These are phyloP conservation scores for Beauveria sp. DNA, from an alignment of 2,329 filamentous ascomycete species.

Conservation along the genomic window DNA sequence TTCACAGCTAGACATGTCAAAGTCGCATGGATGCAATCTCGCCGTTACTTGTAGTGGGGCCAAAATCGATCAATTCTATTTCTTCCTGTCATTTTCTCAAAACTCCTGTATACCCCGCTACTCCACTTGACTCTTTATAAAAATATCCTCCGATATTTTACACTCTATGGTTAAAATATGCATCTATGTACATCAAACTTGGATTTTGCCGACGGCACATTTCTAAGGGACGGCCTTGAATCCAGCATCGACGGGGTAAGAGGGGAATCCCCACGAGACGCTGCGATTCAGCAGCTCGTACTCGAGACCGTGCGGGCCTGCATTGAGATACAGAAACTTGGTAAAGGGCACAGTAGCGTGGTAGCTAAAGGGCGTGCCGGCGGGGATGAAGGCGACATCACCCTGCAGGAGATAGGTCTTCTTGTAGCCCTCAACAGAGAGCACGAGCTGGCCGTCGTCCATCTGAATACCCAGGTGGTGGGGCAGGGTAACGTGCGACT, in stretches of 20 bases:
- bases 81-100: too few species aligned
- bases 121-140: too few species aligned
- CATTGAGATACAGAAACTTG: conserved; percentile 21
- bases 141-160: too few species aligned
- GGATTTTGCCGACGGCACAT: too few species aligned
- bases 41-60: too few species aligned
- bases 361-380: conserved; percentile 17
- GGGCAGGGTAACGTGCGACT: conserved; percentile 8
- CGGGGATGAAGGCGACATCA: conserved; percentile 22
- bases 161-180: neutral
- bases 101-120: too few species aligned
- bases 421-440: conserved; percentile 18
- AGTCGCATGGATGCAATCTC: too few species aligned
- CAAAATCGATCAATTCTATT: too few species aligned
- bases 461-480: conserved; percentile 20
- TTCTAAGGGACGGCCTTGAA: neutral
- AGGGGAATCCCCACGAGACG: conserved; percentile 16
- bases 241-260: conserved; percentile 13
- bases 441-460: conserved; percentile 19
- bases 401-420: conserved; percentile 17
- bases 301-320: conserved; percentile 18
- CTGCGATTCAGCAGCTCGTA: conserved; percentile 16
- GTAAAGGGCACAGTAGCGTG: conserved; percentile 19
- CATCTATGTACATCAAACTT: neutral
- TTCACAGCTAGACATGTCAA: too few species aligned